Base-by-base conservation (phyloP, 2,329 filamentous ascomycete genomes). In the Stemphylium beticola region DNA sequence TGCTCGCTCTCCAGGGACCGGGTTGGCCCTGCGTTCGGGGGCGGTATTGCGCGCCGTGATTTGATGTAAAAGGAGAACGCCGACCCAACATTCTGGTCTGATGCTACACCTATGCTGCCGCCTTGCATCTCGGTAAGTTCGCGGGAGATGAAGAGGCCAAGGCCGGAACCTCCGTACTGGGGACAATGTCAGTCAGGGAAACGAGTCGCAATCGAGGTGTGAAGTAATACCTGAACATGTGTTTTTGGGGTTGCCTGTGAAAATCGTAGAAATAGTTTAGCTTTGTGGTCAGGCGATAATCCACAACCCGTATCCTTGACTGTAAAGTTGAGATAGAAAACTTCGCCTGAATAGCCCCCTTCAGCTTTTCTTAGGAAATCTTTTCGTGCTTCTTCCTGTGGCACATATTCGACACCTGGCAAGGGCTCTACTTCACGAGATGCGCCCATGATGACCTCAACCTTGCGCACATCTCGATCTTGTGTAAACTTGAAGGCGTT, bases 401-500 rank as follows among this genome's bases (percentile, higher is more conserved):
- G 57, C 36, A 49, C 53, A 18, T 57, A 57, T 22, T 57, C 55
- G 1, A 55, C 17, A 11, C 11, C 37, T 10, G 41, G 41, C 42
- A 51, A 33, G 11, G 14, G 34, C 8, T 55, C 11, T 37, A 11
- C 22, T 24, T 55, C 33, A n/a, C 33, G 41, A 41, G 53, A 45
- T 53, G 49, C 42, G 40, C 61, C 32, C 43, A 32, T 50, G 15
- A 34, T 49, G 3, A 51, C 53, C 42, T 36, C 47, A 41, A 38
- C 60, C 29, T 41, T 50, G 40, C 45, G 55, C 12, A 24, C n/a
- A 1, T 44, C 46, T 17, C 46, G 51, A 9, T 20, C 43, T 36
- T 61, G 60, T 2, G 69, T 71, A 18, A 73, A 72, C 24, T 73
- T 73, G n/a, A 73, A 67, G 11, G 70, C 68, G 31, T 73, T 73